Conservation (phyloP, 129 eudicot species). For the Tagetes erecta region DNA sequence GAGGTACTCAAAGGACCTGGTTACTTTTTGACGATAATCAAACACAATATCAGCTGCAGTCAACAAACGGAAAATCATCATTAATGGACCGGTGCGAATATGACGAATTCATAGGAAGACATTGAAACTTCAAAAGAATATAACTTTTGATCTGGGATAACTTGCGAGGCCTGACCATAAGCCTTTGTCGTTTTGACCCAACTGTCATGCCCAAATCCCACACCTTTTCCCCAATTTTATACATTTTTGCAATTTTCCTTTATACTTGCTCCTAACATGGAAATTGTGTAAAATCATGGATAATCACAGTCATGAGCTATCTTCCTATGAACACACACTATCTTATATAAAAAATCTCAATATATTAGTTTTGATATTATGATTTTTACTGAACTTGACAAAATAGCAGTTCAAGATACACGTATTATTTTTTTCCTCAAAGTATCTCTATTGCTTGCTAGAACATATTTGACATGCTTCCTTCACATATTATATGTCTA, state of each 20-base stretch:
- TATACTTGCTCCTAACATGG: not conserved
- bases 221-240: not conserved
- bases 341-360: not conserved
- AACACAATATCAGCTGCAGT: constrained; percentile 96
- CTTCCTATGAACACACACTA: not conserved
- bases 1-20: constrained; percentile 91
- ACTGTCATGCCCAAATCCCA: not conserved
- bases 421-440: not conserved
- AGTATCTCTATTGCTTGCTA: not conserved
- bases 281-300: not conserved
- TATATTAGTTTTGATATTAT: not conserved
- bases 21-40: constrained; percentile 92
- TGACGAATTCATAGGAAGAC: not conserved
- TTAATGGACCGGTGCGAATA: not conserved
- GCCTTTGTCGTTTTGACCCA: not conserved
- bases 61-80: not conserved
- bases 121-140: not conserved
- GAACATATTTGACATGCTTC: not conserved
- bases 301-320: not conserved
- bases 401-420: not conserved
- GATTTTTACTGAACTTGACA: not conserved
- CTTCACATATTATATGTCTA: not conserved
- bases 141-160: not conserved
- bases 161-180: not conserved
- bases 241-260: not conserved